Conservation (phyloP, 1,284 basidiomycete species). For the Puccinia coronata region DNA sequence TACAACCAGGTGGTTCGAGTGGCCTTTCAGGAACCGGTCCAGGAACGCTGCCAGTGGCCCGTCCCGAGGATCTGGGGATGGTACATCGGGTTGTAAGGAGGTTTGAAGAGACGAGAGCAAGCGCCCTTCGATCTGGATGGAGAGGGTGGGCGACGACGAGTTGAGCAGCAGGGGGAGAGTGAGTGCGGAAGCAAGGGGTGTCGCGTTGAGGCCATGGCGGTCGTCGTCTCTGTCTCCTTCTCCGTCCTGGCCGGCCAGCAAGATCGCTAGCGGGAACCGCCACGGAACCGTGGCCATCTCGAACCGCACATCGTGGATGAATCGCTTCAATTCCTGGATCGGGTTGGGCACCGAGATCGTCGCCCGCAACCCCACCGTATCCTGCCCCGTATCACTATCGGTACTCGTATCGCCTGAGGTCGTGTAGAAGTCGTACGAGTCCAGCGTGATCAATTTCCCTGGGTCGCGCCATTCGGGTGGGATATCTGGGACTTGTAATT, state of each 20-base stretch:
- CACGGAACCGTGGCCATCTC: slow-evolving; percentile 18
- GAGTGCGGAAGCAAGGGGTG: not conserved
- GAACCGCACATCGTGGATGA: not conserved
- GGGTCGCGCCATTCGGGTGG: not conserved
- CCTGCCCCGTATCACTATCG: not conserved
- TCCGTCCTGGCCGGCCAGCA: not conserved
- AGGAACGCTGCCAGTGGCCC: slow-evolving; percentile 11
- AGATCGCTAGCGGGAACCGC: slow-evolving; percentile 16
- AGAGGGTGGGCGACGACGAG: not conserved
- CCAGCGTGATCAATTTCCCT: not conserved
- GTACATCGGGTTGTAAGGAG: no score
- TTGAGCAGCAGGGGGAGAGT: slow-evolving; percentile 15
- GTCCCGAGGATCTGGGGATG: not conserved
- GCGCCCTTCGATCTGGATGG: slow-evolving; percentile 14
- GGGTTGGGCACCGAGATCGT: slow-evolving; percentile 15
- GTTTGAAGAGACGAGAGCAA: not conserved
- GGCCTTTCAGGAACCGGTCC: slow-evolving; percentile 9
- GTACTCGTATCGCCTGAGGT: not conserved
- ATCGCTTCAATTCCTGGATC: not conserved
- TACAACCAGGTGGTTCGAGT: not conserved
- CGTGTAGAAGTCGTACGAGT: slow-evolving; percentile 11
- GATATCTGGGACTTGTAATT: slow-evolving; percentile 23
- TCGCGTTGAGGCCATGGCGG: no score
- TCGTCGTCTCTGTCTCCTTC: no score
- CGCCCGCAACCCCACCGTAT: slow-evolving; percentile 14